Conservation (phyloP, 352 stramenopile genomes). For the Globisporangium viniferum region DNA sequence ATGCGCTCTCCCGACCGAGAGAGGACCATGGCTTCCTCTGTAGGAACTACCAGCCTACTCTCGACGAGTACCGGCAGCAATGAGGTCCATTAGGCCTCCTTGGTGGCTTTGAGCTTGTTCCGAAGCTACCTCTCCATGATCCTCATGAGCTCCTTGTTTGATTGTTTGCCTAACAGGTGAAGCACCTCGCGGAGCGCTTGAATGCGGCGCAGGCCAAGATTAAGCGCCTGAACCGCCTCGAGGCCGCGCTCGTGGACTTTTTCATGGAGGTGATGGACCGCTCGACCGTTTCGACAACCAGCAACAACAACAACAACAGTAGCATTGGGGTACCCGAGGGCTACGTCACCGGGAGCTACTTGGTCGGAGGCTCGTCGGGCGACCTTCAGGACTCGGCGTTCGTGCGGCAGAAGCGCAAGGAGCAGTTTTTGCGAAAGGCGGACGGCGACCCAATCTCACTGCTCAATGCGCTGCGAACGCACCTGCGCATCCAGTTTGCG, state of each 20-base stretch:
- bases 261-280: constrained; percentile 71
- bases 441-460: constrained; percentile 66
- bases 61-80: neutral
- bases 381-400: constrained; percentile 36
- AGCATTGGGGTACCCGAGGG: neutral
- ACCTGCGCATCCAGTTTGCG: constrained; percentile 64
- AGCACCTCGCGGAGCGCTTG: constrained; percentile 61
- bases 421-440: constrained; percentile 51
- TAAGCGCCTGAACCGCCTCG: constrained; percentile 57
- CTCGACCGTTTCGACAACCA: neutral
- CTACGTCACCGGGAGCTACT: neutral
- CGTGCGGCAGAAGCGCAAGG: constrained; percentile 44
- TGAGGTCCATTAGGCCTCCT: neutral
- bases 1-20: neutral
- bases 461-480: constrained; percentile 62
- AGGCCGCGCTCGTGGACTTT: constrained; percentile 65
- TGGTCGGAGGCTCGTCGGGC: neutral
- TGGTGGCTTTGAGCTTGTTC: neutral
- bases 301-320: neutral
- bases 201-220: constrained; percentile 64
- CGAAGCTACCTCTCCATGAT: too few species aligned
- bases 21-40: neutral
- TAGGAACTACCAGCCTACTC: neutral
- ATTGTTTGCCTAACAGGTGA: constrained; percentile 23
- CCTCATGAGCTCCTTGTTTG: neutral